Evolutionary conservation across 805 yeast species (phyloP), one percentile per base, ranked within the genome.

Genomic region (Saturnispora hagleri): DNA sequence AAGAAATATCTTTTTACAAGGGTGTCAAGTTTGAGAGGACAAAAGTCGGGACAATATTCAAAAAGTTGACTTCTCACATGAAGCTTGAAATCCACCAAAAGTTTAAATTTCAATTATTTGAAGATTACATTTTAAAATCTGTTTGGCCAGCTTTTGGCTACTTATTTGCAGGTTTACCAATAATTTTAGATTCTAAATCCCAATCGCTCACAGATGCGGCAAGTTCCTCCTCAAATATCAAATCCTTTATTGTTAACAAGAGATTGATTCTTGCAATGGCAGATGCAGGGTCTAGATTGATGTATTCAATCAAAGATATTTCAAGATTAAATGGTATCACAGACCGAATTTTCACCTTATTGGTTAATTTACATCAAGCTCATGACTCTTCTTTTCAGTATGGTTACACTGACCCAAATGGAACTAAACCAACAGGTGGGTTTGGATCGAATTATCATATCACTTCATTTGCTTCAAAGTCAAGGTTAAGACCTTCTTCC

Each of bases 61-160:
- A 71, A 18, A 73, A 72, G 40, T 74, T 90, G 57, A 66, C 73
- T 58, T 47, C 50, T 10, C 72, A 69, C 48, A 53, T 64, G 18
- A 53, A 56, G 3, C 53, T 44, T n/a, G 73, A 69, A 51, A 74
- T 75, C 63, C 65, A 69, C 28, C 88, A 83, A 56, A 78, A 85
- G 54, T 82, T 86, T 51, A 69, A 75, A 10, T 90, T 89, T 65
- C 83, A 82, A 48, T 73, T 87, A 55, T 67, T 86, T 53, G 97
- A 90, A 69, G 95, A 89, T 63, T 88, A 89, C 62, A 80, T 89
- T 46, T 76, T 90, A 66, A 90, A 89, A 69, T 89, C 87, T 63
- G 81, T 91, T 12, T 90, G 97, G 97, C 89, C 96, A 3, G 96
- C 95, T 0, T 77, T 90, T 69, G 97, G 97, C n/a, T 89, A 89